Conservation (phyloP, 257 asterid genomes). For the Paulownia fortunei region DNA sequence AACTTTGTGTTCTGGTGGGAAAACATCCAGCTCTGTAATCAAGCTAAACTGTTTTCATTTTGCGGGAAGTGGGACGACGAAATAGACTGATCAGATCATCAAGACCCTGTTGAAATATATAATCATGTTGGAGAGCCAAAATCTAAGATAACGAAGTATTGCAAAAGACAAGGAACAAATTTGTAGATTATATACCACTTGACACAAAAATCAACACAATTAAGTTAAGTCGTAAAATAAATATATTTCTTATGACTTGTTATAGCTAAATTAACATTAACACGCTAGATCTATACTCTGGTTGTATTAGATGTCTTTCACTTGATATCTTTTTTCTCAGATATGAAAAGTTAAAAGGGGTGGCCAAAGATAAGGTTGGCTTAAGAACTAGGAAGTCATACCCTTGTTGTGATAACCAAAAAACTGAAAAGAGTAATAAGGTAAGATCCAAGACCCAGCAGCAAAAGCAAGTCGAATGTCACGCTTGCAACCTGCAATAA, state of each 20-base stretch:
- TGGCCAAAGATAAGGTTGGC: neutral
- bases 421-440: slow-evolving; percentile 79
- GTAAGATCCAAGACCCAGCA: slow-evolving; percentile 86
- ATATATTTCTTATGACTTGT: neutral
- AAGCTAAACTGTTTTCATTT: slow-evolving; percentile 71
- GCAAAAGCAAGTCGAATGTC: slow-evolving; percentile 87
- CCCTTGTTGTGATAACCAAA: slow-evolving; percentile 85
- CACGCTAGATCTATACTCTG: neutral
- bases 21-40: slow-evolving; percentile 17
- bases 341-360: neutral
- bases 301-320: neutral
- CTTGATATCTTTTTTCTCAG: neutral
- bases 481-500: slow-evolving; percentile 86
- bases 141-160: neutral
- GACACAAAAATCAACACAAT: neutral
- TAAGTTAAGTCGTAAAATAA: neutral
- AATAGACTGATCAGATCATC: slow-evolving; percentile 89
- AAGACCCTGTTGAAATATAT: slow-evolving; percentile 68
- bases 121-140: neutral
- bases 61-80: slow-evolving; percentile 92
- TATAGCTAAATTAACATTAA: neutral
- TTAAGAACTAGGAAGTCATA: slow-evolving; percentile 36
- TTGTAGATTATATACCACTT: neutral
- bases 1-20: neutral
- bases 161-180: neutral